phyloP scores from a whole-genome alignment of 306 rosid species.

The Lupinus albus region DNA sequence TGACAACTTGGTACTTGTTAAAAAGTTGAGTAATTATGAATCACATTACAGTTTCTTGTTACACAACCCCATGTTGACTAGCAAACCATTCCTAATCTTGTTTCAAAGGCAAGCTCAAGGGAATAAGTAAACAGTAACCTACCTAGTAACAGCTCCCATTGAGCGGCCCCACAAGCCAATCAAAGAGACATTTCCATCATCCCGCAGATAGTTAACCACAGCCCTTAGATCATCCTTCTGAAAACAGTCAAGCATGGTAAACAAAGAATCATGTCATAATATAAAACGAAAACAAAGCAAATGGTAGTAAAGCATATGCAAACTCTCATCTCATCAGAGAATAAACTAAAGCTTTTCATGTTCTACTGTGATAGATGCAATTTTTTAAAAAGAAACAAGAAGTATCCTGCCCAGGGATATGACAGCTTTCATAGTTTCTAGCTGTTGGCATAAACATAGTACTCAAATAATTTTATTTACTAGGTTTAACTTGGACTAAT shows the following conservation, averaged over 20 bases:
- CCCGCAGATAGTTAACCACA: conserved; percentile 84
- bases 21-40: conserved; percentile 15
- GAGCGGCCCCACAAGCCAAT: conserved; percentile 99
- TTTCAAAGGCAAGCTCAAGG: conserved; percentile 34
- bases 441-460: conserved; percentile 3
- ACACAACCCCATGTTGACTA: conserved; percentile 11
- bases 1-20: conserved; percentile 11
- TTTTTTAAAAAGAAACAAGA: neutral
- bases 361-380: conserved; percentile 17
- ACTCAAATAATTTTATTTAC: neutral
- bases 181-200: conserved; percentile 95
- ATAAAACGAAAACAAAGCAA: conserved; percentile 29
- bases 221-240: conserved; percentile 91
- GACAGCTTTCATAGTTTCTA: conserved; percentile 8
- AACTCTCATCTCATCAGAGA: conserved; percentile 2
- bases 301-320: conserved; percentile 21
- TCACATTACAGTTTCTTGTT: conserved; percentile 18
- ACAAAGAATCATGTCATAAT: conserved; percentile 37
- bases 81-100: conserved; percentile 19
- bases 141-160: conserved; percentile 99
- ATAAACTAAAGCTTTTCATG: conserved; percentile 9
- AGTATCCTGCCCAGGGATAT: conserved; percentile 5
- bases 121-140: conserved; percentile 48
- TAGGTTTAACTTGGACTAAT: neutral
- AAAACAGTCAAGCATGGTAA: conserved; percentile 43